A percentile compares a stretch with the other conserved stretches of the same genome.
Evolutionary conservation across 768 basidiomycete genomes (phyloP).

Genomic region (Boletellus ananiceps): DNA sequence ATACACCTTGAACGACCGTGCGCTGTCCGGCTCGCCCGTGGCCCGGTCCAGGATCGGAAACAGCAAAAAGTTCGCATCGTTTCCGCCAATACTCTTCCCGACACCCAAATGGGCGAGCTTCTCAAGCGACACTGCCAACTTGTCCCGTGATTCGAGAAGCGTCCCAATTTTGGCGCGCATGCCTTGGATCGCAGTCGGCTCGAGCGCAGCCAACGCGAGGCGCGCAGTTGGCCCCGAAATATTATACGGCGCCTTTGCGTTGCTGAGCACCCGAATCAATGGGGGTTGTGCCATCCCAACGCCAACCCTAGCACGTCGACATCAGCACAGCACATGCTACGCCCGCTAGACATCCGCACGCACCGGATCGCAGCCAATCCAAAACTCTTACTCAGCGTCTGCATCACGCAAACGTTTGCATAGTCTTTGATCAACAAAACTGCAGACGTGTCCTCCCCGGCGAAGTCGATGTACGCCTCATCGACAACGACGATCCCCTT

Average conservation of each 20-base stretch:
- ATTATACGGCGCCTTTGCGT: conserved; percentile 98
- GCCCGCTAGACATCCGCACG: conserved; percentile 16
- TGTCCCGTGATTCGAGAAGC: conserved; percentile 54
- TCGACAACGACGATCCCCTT: conserved; percentile 92
- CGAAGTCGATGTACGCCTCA: conserved; percentile 97
- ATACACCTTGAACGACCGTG: conserved; percentile 63
- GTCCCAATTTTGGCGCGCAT: conserved; percentile 66
- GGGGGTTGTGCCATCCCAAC: conserved; percentile 87
- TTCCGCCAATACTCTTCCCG: conserved; percentile 69
- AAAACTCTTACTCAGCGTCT: conserved; percentile 95
- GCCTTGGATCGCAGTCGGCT: conserved; percentile 50
- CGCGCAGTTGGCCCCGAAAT: conserved; percentile 86
- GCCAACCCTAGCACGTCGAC: conserved; percentile 57
- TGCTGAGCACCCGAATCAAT: conserved; percentile 84
- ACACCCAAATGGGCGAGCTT: conserved; percentile 49
- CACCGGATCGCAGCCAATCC: conserved; percentile 94
- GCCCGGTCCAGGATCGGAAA: conserved; percentile 61
- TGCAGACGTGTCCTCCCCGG: conserved; percentile 56
- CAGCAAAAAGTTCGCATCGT: conserved; percentile 88
- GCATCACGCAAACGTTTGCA: conserved; percentile 89
- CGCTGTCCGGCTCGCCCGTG: conserved; percentile 46
- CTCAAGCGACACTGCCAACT: conserved; percentile 49
- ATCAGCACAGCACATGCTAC: neutral
- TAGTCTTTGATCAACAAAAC: conserved; percentile 72
- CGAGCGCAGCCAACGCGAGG: conserved; percentile 76